These are phyloP conservation scores for Podospora pseudoanserina DNA, from an alignment of 495 filamentous ascomycete genomes.

Conservation along the genomic window DNA sequence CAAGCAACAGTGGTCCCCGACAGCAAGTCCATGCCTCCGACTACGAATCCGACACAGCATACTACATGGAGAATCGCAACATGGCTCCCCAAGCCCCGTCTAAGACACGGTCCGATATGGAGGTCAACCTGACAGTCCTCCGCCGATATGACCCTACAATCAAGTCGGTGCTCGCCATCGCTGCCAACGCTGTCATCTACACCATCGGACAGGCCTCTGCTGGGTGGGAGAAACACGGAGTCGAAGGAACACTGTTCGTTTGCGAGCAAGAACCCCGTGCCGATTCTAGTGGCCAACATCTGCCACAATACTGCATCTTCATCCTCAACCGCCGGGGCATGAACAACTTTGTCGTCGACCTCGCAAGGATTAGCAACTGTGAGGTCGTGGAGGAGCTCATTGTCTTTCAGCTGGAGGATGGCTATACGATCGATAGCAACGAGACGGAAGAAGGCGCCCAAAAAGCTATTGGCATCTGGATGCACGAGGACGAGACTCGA, in stretches of 20 bases:
- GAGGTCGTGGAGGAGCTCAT: conserved; percentile 42
- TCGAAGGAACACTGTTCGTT: conserved; percentile 81
- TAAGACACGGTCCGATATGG: conserved; percentile 63
- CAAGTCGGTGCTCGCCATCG: conserved; percentile 64
- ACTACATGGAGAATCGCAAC: conserved; percentile 38
- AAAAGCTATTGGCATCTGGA: conserved; percentile 44
- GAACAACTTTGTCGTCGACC: conserved; percentile 43
- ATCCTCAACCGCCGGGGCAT: conserved; percentile 46
- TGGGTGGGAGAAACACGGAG: conserved; percentile 71
- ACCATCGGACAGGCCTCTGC: conserved; percentile 57
- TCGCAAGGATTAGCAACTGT: conserved; percentile 37
- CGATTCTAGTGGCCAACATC: conserved; percentile 18
- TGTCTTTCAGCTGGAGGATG: conserved; percentile 41
- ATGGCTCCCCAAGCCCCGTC: conserved; percentile 33
- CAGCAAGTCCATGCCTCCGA: conserved; percentile 50
- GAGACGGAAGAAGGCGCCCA: conserved; percentile 27
- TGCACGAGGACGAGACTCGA: conserved; percentile 43
- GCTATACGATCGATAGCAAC: conserved; percentile 22
- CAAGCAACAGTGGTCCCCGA: conserved; percentile 28
- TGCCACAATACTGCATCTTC: conserved; percentile 39
- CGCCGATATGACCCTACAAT: conserved; percentile 69
- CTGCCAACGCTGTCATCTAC: conserved; percentile 77
- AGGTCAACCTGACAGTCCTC: conserved; percentile 78
- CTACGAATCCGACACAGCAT: conserved; percentile 57
- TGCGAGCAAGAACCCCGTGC: conserved; percentile 54